Base-by-base conservation (phyloP, 768 basidiomycete species). In the Crucibulum laeve region DNA sequence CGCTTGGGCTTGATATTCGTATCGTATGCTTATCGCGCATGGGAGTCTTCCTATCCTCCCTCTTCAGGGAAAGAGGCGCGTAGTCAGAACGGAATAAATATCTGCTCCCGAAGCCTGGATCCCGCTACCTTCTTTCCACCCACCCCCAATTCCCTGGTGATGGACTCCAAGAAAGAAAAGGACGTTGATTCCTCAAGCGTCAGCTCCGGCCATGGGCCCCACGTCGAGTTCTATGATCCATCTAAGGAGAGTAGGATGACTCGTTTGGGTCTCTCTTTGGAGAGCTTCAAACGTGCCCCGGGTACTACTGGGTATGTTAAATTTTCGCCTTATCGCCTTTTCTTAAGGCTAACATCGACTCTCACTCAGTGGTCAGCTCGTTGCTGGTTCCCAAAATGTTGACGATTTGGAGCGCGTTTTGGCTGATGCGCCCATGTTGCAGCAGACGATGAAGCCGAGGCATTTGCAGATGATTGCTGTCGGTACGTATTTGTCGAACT, bases 381-480 rank as follows among this genome's bases (percentile, higher is more conserved):
- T 72, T 30, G 57, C 56, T 15, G 71, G 71, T 40, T 52, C 47
- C 42, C 39, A 50, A 38, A 64, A 64, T 58, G 51, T 66, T 24
- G 54, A 58, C 26, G 65, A 72, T 46, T 19, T 64, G 4, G 68
- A 69, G 46, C 57, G 52, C 17, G 39, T 69, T 39, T 52, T 63
- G 46, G 67, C 65, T 18, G 68, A 72, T 21, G 62, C 63, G 15
- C 70, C 72, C 7, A 69, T 72, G 66, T 55, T 74, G 15, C 72
- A 74, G 45, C 69, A 70, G 47, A 70, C 71, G 57, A 69, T 74
- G 70, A 72, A 72, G 58, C 67, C 67, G 7, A 55, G 72, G 30
- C 72, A 74, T 60, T 46, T 74, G 22, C 54, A 62, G 40, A 72
- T 74, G 72, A 74, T 74, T 54, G 72, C 72, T 46, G 70, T 74